These are phyloP conservation scores for Fremontodendron californicum DNA, from an alignment of 345 rosid species.

Conservation along the genomic window DNA sequence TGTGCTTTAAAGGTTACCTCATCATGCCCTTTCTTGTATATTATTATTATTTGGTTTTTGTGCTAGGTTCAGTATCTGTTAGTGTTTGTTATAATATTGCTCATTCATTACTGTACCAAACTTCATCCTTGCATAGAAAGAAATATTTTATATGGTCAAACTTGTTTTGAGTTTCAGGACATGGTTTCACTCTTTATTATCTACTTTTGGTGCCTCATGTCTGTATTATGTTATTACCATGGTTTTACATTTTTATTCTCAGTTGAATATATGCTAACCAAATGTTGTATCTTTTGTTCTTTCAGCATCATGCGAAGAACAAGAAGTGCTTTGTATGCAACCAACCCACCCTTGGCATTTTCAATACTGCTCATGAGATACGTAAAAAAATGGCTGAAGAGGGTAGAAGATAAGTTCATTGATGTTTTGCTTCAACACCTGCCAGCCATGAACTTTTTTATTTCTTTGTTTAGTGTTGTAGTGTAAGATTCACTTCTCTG, in stretches of 20 bases:
- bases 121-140: not conserved
- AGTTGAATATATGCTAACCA: not conserved
- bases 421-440: not conserved
- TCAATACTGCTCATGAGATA: conserved; percentile 72
- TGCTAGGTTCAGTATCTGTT: not conserved
- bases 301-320: conserved; percentile 76
- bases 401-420: not conserved
- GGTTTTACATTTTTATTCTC: not conserved
- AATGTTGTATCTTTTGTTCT: not conserved
- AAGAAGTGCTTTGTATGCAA: conserved; percentile 92
- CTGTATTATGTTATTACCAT: not conserved
- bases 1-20: conserved; percentile 79
- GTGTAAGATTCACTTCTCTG: not conserved
- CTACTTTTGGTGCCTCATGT: no score
- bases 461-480: not conserved
- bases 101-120: not conserved
- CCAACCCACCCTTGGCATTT: conserved; percentile 69
- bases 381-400: no score
- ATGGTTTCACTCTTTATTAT: no score
- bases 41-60: not conserved
- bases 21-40: not conserved
- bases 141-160: not conserved
- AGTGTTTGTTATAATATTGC: not conserved
- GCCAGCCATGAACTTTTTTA: not conserved
- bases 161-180: not conserved